phyloP scores from a whole-genome alignment of 2,329 filamentous ascomycete genomes.

The Diaporthe sp. region DNA sequence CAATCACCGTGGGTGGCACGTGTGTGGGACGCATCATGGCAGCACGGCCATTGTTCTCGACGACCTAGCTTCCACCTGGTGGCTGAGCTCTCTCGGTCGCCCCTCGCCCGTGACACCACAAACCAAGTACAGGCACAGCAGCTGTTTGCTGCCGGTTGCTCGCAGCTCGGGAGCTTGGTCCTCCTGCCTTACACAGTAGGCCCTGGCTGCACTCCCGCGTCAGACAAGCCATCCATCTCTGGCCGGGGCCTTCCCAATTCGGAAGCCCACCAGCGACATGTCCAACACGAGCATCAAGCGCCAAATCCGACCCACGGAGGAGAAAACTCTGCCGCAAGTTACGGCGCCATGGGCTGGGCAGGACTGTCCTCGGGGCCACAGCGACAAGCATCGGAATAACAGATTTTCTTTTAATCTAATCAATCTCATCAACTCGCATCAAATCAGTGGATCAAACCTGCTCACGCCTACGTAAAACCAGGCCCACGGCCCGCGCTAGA shows the following conservation, averaged over 20 bases:
- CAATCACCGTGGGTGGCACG: neutral
- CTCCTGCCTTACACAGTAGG: too few species aligned
- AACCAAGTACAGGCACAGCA: neutral
- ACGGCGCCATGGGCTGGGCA: neutral
- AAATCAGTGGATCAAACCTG: neutral
- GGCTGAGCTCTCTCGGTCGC: slow-evolving; percentile 11
- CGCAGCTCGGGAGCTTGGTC: slow-evolving; percentile 17
- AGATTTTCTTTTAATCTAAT: slow-evolving; percentile 15
- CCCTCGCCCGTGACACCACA: neutral
- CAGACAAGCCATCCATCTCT: neutral
- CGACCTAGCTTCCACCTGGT: neutral
- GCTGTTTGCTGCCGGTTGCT: neutral
- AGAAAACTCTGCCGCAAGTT: neutral
- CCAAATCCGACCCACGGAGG: slow-evolving; percentile 14
- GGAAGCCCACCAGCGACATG: neutral
- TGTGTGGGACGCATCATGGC: slow-evolving; percentile 13
- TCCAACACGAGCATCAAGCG: slow-evolving; percentile 11
- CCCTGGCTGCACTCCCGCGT: neutral
- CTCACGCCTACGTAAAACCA: slow-evolving; percentile 17
- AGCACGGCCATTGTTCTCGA: slow-evolving; percentile 11
- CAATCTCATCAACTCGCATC: slow-evolving; percentile 27
- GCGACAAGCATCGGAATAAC: neutral
- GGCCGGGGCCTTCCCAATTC: slow-evolving; percentile 2
- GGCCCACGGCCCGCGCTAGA: slow-evolving; percentile 21
- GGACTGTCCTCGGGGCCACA: neutral